Percentiles rank a stretch among this genome's conserved stretches.
Conservation (phyloP, 1,139 yeast species). For the Candida sanyaensis region DNA sequence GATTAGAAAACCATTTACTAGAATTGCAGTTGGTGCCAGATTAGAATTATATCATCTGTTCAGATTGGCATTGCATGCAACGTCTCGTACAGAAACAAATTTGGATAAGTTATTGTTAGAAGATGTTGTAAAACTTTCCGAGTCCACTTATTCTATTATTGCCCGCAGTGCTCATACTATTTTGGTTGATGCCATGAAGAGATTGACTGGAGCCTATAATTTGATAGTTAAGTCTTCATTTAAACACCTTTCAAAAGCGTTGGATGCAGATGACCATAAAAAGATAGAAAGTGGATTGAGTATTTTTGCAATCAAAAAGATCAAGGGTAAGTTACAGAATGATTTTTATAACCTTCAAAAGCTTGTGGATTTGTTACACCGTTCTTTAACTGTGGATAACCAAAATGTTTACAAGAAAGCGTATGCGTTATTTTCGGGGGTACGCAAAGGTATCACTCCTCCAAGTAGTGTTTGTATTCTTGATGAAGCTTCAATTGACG, state of each 20-base stretch:
- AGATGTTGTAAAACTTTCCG: conserved; percentile 68
- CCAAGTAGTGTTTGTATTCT: conserved; percentile 65
- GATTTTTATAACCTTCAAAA: conserved; percentile 57
- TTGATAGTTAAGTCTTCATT: conserved; percentile 52
- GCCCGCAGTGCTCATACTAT: conserved; percentile 72
- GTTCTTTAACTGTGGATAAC: conserved; percentile 63
- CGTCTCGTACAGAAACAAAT: conserved; percentile 70
- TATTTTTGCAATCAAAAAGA: conserved; percentile 52
- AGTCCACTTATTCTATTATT: conserved; percentile 72
- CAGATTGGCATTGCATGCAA: conserved; percentile 72
- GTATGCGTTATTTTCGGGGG: conserved; percentile 49
- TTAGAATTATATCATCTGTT: conserved; percentile 78
- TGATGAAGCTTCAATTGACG: conserved; percentile 45
- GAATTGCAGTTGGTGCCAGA: conserved; percentile 76
- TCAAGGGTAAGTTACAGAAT: conserved; percentile 55
- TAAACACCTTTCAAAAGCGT: conserved; percentile 50
- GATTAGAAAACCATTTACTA: conserved; percentile 71
- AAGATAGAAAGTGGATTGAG: conserved; percentile 69
- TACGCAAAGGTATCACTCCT: conserved; percentile 49
- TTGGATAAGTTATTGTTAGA: conserved; percentile 64
- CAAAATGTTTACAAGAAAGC: conserved; percentile 53
- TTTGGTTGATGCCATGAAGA: conserved; percentile 69
- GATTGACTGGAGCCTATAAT: conserved; percentile 69
- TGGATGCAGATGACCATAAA: conserved; percentile 56
- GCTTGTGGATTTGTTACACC: conserved; percentile 50